phyloP scores from a whole-genome alignment of 768 basidiomycete genomes.

The Cytidiella melzeri region DNA sequence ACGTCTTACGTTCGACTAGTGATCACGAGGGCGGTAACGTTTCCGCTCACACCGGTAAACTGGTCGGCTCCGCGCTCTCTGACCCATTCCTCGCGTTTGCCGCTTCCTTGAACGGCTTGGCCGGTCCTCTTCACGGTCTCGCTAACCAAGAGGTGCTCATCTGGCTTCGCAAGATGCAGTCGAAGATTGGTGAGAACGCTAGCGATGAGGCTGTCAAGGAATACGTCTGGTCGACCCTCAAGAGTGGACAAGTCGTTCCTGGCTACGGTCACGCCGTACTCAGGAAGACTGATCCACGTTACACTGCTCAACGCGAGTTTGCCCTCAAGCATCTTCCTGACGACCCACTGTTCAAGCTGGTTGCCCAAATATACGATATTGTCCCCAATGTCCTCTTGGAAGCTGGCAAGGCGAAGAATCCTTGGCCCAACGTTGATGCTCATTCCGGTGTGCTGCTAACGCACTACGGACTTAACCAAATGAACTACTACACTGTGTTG shows the following conservation, averaged over 20 bases:
- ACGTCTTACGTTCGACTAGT: slow-evolving; percentile 27
- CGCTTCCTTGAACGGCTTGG: slow-evolving; percentile 92
- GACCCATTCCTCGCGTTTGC: slow-evolving; percentile 95
- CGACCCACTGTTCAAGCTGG: slow-evolving; percentile 92
- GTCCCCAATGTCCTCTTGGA: slow-evolving; percentile 78
- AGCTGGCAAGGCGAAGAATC: slow-evolving; percentile 92
- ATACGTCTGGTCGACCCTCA: slow-evolving; percentile 93
- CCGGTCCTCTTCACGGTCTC: slow-evolving; percentile 94
- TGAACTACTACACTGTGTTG: slow-evolving; percentile 96
- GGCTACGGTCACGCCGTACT: slow-evolving; percentile 87
- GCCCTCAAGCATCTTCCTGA: slow-evolving; percentile 79
- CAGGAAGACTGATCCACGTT: slow-evolving; percentile 89
- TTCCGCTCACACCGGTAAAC: slow-evolving; percentile 89
- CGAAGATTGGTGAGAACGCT: slow-evolving; percentile 78
- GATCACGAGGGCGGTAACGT: slow-evolving; percentile 99
- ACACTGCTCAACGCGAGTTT: slow-evolving; percentile 86
- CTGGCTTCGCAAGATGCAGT: slow-evolving; percentile 93
- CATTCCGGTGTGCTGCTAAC: slow-evolving; percentile 89
- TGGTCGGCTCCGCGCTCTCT: slow-evolving; percentile 92
- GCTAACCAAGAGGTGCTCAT: slow-evolving; percentile 96
- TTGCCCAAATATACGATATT: slow-evolving; percentile 80
- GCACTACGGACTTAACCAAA: slow-evolving; percentile 81
- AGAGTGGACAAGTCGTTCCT: slow-evolving; percentile 89
- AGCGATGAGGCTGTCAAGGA: slow-evolving; percentile 85
- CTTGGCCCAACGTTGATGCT: slow-evolving; percentile 96